A percentile compares a stretch with the other conserved stretches of the same genome.
Evolutionary conservation across 1,284 basidiomycete species (phyloP).

Genomic region (Erythrobasidium hasegawianum): DNA sequence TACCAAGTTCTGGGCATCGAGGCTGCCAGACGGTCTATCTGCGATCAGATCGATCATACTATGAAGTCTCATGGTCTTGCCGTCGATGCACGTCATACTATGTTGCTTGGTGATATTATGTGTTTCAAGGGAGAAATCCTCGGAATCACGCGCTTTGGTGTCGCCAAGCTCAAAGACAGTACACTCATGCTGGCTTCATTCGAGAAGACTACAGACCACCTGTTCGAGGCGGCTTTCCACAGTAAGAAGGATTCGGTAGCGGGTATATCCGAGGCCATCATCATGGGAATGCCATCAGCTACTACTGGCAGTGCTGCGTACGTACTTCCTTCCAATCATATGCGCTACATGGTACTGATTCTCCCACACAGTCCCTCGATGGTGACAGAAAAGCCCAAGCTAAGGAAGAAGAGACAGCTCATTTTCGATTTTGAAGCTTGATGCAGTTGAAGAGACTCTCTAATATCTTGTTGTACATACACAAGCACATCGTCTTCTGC

Average conservation of each 20-base stretch:
- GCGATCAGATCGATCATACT: conserved; percentile 95
- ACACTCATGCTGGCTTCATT: conserved; percentile 99
- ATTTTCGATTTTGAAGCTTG: conserved; percentile 39
- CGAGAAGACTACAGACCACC: conserved; percentile 98
- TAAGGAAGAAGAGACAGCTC: conserved; percentile 40
- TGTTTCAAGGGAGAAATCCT: conserved; percentile 98
- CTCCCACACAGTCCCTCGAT: conserved; percentile 39
- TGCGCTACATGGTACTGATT: too few relatives aligned
- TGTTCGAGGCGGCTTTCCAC: conserved; percentile 95
- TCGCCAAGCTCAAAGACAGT: conserved; percentile 99
- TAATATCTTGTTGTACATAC: conserved; percentile 29
- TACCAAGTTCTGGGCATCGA: conserved; percentile 93
- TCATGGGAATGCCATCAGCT: conserved; percentile 97
- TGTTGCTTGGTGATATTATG: conserved; percentile 98
- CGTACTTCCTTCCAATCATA: too few relatives aligned
- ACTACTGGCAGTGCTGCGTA: conserved; percentile 89
- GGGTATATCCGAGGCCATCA: conserved; percentile 98
- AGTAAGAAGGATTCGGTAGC: conserved; percentile 93
- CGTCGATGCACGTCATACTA: conserved; percentile 97
- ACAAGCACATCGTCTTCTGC: neutral
- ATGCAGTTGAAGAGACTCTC: neutral
- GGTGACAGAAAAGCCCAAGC: conserved; percentile 39
- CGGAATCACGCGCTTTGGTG: conserved; percentile 97
- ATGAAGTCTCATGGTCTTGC: conserved; percentile 98
- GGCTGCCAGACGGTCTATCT: conserved; percentile 88